Conservation (phyloP, 306 rosid species). For the Arachis hypogaea region DNA sequence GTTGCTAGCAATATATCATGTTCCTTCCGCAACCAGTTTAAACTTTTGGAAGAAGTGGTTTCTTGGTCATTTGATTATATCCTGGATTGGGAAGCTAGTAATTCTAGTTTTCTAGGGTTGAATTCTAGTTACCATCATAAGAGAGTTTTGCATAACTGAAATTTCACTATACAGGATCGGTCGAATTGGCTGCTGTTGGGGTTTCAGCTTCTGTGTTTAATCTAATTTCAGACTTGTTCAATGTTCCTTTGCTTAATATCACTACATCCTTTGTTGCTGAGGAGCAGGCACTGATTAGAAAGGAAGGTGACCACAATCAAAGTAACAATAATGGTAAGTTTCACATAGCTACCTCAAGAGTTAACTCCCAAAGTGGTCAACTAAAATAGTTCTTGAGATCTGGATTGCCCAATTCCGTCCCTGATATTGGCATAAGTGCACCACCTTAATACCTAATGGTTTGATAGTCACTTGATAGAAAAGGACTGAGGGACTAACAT, state of each 20-base stretch:
- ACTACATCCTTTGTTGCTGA: not conserved
- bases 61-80: not conserved
- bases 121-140: no score
- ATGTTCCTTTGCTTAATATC: not conserved
- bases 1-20: not conserved
- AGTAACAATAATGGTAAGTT: conserved; percentile 39
- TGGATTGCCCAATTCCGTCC: no score
- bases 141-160: not conserved
- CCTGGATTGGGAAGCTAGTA: not conserved
- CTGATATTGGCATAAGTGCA: no score
- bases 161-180: not conserved
- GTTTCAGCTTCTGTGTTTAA: not conserved
- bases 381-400: no score
- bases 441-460: no score
- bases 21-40: no score
- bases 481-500: no score
- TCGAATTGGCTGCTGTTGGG: not conserved
- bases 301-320: conserved; percentile 30
- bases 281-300: conserved; percentile 45
- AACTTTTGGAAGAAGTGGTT: no score
- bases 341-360: not conserved
- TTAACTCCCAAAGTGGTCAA: no score
- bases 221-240: not conserved
- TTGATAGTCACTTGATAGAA: no score
- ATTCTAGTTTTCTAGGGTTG: not conserved